A percentile compares a stretch with the other conserved stretches of the same genome.
phyloP scores from a whole-genome alignment of 768 basidiomycete genomes.

The Fistulinella prunicolor region DNA sequence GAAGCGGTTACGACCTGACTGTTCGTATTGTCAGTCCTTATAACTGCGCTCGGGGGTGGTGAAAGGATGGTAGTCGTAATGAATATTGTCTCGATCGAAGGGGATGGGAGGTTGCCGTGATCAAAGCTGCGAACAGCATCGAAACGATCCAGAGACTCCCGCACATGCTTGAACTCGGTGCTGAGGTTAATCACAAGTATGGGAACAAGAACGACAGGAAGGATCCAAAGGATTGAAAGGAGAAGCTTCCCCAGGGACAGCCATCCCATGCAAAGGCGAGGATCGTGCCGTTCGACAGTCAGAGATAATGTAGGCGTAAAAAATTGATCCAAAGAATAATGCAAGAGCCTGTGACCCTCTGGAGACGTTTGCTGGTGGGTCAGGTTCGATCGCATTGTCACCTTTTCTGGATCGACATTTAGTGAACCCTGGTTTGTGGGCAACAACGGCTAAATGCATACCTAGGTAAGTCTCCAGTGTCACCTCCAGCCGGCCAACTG shows the following conservation, averaged over 20 bases:
- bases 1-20: conserved; percentile 3
- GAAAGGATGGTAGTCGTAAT: conserved; percentile 29
- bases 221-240: conserved; percentile 14
- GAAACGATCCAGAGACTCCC: conserved; percentile 23
- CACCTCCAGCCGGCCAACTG: conserved; percentile 65
- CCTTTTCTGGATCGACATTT: conserved; percentile 40
- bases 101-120: conserved; percentile 2
- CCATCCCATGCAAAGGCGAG: conserved; percentile 9
- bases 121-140: conserved; percentile 6
- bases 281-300: conserved; percentile 9
- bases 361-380: conserved; percentile 42
- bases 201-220: conserved; percentile 16
- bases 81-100: conserved; percentile 25
- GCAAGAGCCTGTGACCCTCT: conserved; percentile 48
- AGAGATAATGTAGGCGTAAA: conserved; percentile 57
- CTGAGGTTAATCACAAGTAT: conserved; percentile 25
- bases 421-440: conserved; percentile 4
- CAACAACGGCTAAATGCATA: conserved; percentile 33
- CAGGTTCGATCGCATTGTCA: conserved; percentile 53
- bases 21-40: background rate
- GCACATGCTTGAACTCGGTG: conserved; percentile 26
- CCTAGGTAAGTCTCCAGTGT: conserved; percentile 52
- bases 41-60: conserved; percentile 5
- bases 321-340: conserved; percentile 54
- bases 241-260: conserved; percentile 11